phyloP scores from a whole-genome alignment of 1,139 yeast species.

The Ashbya aceris region DNA sequence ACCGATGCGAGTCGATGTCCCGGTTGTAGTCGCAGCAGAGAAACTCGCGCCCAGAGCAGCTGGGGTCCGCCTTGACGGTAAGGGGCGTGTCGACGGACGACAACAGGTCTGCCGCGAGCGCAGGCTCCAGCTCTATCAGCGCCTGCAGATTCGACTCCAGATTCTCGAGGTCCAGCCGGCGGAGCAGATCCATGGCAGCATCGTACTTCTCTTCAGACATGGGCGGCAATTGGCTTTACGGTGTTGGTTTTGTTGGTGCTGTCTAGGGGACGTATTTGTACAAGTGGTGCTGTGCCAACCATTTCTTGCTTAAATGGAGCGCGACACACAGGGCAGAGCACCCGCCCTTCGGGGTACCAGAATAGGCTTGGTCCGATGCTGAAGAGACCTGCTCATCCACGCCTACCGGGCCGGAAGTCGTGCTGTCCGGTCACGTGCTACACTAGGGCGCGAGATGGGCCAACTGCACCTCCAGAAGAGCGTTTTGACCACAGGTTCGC shows the following conservation, averaged over 20 bases:
- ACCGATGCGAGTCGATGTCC: slow-evolving; percentile 85
- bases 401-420: no score
- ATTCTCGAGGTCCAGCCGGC: slow-evolving; percentile 75
- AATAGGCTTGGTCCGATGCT: no score
- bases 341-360: no score
- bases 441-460: no score
- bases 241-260: neutral
- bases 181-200: slow-evolving; percentile 77
- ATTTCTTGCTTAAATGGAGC: no score
- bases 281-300: neutral
- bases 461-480: no score
- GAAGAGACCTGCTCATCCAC: no score
- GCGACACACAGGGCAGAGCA: no score
- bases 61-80: slow-evolving; percentile 43
- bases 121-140: slow-evolving; percentile 71
- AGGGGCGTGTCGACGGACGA: slow-evolving; percentile 86
- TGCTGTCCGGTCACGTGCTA: no score
- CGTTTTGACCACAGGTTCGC: no score
- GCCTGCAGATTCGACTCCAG: slow-evolving; percentile 53
- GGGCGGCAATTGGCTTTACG: neutral
- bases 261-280: neutral
- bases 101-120: slow-evolving; percentile 75
- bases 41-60: slow-evolving; percentile 43
- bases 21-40: slow-evolving; percentile 91
- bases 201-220: slow-evolving; percentile 55